Evolutionary conservation across 345 rosid genomes (phyloP).

Genomic region (Eucalyptus globulus): DNA sequence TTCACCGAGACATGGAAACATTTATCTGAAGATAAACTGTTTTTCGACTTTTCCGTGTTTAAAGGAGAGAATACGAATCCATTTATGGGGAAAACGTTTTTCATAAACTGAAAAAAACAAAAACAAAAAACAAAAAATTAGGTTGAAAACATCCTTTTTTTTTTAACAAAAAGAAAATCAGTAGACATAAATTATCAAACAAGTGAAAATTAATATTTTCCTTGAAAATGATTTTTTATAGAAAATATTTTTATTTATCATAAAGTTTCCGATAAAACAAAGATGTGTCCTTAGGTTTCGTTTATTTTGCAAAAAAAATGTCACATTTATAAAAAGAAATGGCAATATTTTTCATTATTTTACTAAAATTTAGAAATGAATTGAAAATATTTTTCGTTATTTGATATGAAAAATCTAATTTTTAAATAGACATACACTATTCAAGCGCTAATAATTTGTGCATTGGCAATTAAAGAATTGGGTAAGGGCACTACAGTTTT

Average conservation of each 20-base stretch:
- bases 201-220: not conserved
- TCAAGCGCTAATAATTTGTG: rapidly evolving
- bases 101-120: not conserved
- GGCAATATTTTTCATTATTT: rapidly evolving
- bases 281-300: rapidly evolving
- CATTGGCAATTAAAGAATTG: rapidly evolving
- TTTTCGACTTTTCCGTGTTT: not conserved
- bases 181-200: not conserved
- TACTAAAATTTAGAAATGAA: no score
- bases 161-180: not conserved
- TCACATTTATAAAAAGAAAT: not conserved
- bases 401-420: rapidly evolving
- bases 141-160: not conserved
- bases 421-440: no score
- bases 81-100: not conserved
- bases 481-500: rapidly evolving
- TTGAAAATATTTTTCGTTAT: no score
- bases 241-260: not conserved
- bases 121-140: not conserved
- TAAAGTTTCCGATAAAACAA: not conserved
- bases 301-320: not conserved
- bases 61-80: not conserved
- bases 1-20: no score
- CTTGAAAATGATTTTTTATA: not conserved
- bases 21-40: not conserved